These are phyloP conservation scores for Cenchrus fungigraminus DNA, from an alignment of 176 grass and related monocot species.

Conservation along the genomic window DNA sequence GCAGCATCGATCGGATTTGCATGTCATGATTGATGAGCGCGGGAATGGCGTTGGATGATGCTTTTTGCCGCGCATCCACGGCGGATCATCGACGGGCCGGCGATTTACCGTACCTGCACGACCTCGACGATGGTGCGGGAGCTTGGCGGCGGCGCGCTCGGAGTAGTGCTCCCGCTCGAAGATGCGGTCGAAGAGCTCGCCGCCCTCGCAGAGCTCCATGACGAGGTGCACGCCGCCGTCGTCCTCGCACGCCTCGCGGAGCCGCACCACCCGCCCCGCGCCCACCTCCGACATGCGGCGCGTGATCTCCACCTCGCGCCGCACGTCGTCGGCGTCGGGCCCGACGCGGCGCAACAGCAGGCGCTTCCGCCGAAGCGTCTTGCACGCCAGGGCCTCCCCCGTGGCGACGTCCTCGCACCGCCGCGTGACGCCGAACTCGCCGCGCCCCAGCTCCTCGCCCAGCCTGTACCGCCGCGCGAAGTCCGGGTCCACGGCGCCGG, in stretches of 20 bases:
- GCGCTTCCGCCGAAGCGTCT: slow-evolving; percentile 64
- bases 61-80: background rate
- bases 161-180: slow-evolving; percentile 61
- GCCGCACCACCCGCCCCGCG: slow-evolving; percentile 40
- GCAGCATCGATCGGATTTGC: background rate
- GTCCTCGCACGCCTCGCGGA: slow-evolving; percentile 76
- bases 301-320: slow-evolving; percentile 76
- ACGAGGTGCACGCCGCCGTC: slow-evolving; percentile 58
- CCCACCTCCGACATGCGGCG: slow-evolving; percentile 44
- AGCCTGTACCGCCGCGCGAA: slow-evolving; percentile 63
- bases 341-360: slow-evolving; percentile 43
- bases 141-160: slow-evolving; percentile 70
- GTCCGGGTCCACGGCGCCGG: background rate
- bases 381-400: slow-evolving; percentile 76
- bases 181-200: slow-evolving; percentile 79
- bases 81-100: background rate
- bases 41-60: background rate
- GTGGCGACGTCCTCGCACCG: slow-evolving; percentile 63
- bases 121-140: slow-evolving; percentile 73
- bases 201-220: slow-evolving; percentile 78
- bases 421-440: slow-evolving; percentile 85
- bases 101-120: slow-evolving; percentile 52
- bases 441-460: slow-evolving; percentile 77
- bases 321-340: slow-evolving; percentile 67
- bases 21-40: background rate